Evolutionary conservation across 495 filamentous ascomycete species (phyloP).

Genomic region (Penicillium lividum): DNA sequence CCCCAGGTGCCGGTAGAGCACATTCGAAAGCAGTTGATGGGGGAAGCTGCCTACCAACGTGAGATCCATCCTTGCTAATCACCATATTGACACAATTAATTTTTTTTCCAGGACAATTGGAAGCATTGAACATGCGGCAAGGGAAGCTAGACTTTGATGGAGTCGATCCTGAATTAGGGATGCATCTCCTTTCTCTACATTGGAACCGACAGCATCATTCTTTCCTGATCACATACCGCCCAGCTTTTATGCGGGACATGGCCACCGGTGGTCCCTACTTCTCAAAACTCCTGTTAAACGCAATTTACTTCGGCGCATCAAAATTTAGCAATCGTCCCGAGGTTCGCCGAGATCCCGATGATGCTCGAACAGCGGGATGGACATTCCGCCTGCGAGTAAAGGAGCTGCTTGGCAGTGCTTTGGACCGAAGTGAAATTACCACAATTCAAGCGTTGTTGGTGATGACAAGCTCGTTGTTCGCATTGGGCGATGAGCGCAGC

Average conservation of each 20-base stretch:
- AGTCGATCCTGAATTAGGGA: slow-evolving; percentile 38
- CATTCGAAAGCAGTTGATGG: slow-evolving; percentile 26
- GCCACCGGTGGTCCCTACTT: slow-evolving; percentile 39
- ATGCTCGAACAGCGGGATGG: slow-evolving; percentile 28
- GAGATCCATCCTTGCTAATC: slow-evolving; percentile 6
- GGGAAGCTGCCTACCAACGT: slow-evolving; percentile 32
- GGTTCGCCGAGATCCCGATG: slow-evolving; percentile 31
- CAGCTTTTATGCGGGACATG: slow-evolving; percentile 46
- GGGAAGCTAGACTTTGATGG: slow-evolving; percentile 45
- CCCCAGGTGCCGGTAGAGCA: slow-evolving; percentile 18
- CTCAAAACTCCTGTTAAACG: slow-evolving; percentile 42
- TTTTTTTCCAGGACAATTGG: slow-evolving; percentile 26
- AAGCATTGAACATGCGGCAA: slow-evolving; percentile 28
- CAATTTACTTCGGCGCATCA: slow-evolving; percentile 40
- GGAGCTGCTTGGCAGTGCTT: slow-evolving; percentile 27
- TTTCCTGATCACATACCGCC: slow-evolving; percentile 37
- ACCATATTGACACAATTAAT: background rate
- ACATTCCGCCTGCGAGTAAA: slow-evolving; percentile 33
- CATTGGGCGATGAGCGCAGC: slow-evolving; percentile 27
- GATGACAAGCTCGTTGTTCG: slow-evolving; percentile 33
- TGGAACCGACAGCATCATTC: slow-evolving; percentile 44
- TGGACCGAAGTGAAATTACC: slow-evolving; percentile 32
- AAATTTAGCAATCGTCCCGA: slow-evolving; percentile 35
- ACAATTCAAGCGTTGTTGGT: slow-evolving; percentile 33
- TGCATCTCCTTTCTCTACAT: slow-evolving; percentile 41